Evolutionary conservation across 2,329 filamentous ascomycete genomes (phyloP), one percentile per base, ranked within the genome.

Genomic region (Elsinoe fawcettii): DNA sequence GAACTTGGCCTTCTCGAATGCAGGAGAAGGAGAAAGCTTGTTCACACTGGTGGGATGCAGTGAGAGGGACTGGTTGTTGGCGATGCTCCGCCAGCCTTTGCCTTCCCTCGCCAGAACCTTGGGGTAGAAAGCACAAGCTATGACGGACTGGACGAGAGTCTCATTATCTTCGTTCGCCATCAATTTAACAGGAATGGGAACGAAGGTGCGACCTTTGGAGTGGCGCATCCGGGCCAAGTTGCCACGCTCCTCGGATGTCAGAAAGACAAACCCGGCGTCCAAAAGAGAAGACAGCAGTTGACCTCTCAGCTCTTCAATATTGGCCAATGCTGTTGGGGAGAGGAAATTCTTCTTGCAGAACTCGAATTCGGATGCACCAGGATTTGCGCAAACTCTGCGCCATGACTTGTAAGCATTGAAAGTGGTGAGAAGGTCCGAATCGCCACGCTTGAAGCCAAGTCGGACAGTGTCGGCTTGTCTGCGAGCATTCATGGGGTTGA

Each of bases 291-390:
- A 85, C 1, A 96, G 77, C 0, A 99, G 81, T 66, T 99, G 93
- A 5, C 88, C 87, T 71, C 97, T 99, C 55, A 97, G 80, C 64
- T 99, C 93, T 70, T 99, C 93, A 62, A 99, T 96, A 61, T 93
- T 95, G 47, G 84, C 79, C 3, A 99, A 79, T 2, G 89, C 93
- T 69, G 95, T 90, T n/a, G 86, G 80, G 60, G 86, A 92, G 55
- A 99, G 80, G 67, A 91, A 96, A 71, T 96, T 96, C 74, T 95
- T 96, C 65, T 87, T 85, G 74, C 93, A 99, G 72, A 95, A 99
- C 63, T 90, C 83, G 65, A 86, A 88, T 66, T 97, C 92, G 51
- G 87, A 89, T 47, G 81, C 78, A 6, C 80, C 79, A 0, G 84
- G 80, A 0, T 84, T 82, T 63, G 82, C 82, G 70, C 89, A 95